Evolutionary conservation across 805 yeast species (phyloP), one percentile per base, ranked within the genome.

Genomic region (Jamesozyma piceae): DNA sequence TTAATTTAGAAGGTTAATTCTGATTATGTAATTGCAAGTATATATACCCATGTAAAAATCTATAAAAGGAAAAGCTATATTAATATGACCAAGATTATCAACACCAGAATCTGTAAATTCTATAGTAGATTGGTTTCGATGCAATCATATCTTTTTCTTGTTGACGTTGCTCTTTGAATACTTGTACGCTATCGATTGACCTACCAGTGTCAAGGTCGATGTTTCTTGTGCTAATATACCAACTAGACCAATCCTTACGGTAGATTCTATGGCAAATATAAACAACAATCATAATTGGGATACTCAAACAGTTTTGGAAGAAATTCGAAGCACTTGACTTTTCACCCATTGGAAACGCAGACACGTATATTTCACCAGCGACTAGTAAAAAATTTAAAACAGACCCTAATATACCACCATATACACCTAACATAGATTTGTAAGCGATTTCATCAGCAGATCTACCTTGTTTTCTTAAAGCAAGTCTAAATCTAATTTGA

Each of bases 311-410:
- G 44, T 69, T 61, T 53, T 75, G 66, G 66, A 77, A 74, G 60
- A 77, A 77, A 4, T 57, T 58, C 27, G 50, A 53, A 10, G 66
- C 71, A 44, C 51, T 49, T 20, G 39, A 13, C 10, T 8, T 4
- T 5, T 51, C 60, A 10, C 74, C 72, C 35, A 75, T 54, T 39
- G 89, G 89, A 67, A 66, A 80, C 33, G 80, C 65, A 2, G 87
- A 83, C 44, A 77, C 69, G 82, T 86, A 82, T 66, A 82, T 78
- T 60, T 80, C 84, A 33, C 83, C 80, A 41, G 73, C 67, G 38
- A 83, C 64, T 44, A 82, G 73, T 42, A 78, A 62, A 34, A 67
- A 39, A 58, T 76, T 78, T 44, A 83, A 57, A 4, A 60, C 24
- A 28, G 73, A 54, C 39, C 87, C 87, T 46, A 69, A 64, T 38